phyloP scores from a whole-genome alignment of 495 filamentous ascomycete species.

The Polyplosphaeria fusca region DNA sequence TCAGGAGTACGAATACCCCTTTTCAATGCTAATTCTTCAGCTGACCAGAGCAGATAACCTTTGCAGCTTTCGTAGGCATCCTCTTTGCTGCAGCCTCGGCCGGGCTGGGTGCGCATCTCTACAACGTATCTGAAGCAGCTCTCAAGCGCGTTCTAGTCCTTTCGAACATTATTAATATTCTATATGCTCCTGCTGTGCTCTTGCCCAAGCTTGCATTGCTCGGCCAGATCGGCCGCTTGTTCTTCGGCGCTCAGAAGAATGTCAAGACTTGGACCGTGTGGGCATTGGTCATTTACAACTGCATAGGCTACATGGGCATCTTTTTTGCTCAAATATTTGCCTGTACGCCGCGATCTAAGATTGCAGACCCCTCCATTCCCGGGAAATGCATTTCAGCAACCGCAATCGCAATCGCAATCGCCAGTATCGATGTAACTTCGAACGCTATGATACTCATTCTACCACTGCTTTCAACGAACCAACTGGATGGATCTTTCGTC shows the following conservation, averaged over 20 bases:
- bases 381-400: slow-evolving; percentile 5
- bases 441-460: slow-evolving; percentile 4
- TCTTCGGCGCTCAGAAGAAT: slow-evolving; percentile 14
- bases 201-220: slow-evolving; percentile 12
- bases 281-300: slow-evolving; percentile 23
- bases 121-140: slow-evolving; percentile 9
- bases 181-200: slow-evolving; percentile 20
- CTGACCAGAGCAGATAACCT: slow-evolving; percentile 2
- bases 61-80: slow-evolving; percentile 3
- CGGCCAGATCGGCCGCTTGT: slow-evolving; percentile 14
- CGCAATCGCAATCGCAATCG: neutral
- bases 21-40: neutral
- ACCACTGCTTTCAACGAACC: neutral
- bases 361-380: neutral
- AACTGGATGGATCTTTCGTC: too few relatives aligned
- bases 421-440: neutral
- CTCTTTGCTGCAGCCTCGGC: slow-evolving; percentile 6
- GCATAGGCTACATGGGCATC: slow-evolving; percentile 9
- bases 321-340: slow-evolving; percentile 19
- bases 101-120: slow-evolving; percentile 26
- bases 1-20: neutral
- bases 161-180: slow-evolving; percentile 21
- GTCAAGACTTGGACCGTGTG: slow-evolving; percentile 9
- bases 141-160: slow-evolving; percentile 4
- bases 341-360: slow-evolving; percentile 11